These are phyloP conservation scores for Teunomyces stri DNA, from an alignment of 805 yeast species.

Conservation along the genomic window DNA sequence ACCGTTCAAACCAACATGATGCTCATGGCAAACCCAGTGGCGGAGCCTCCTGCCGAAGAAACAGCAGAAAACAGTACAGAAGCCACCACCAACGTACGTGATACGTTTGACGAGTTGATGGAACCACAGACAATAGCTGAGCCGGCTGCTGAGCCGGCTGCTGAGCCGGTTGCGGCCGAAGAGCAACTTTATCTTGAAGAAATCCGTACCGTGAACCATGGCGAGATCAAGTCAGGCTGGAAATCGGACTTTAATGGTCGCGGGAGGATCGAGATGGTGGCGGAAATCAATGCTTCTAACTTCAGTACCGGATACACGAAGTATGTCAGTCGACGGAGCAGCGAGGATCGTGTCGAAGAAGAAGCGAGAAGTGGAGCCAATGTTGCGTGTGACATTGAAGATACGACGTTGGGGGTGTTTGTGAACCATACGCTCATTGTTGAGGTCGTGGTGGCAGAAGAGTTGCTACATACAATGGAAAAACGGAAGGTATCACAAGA, in stretches of 20 bases:
- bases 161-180: background rate
- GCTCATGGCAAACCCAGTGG: constrained; percentile 7
- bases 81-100: constrained; percentile 54
- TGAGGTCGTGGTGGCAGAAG: constrained; percentile 95
- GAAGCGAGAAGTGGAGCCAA: constrained; percentile 44
- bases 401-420: constrained; percentile 72
- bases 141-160: background rate
- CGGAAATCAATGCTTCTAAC: constrained; percentile 61
- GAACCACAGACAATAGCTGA: background rate
- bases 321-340: constrained; percentile 44
- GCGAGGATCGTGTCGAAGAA: constrained; percentile 29
- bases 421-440: constrained; percentile 76
- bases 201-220: constrained; percentile 66
- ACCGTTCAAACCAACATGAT: constrained; percentile 26
- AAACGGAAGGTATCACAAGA: constrained; percentile 6
- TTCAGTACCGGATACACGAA: constrained; percentile 50
- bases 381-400: constrained; percentile 77
- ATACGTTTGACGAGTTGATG: background rate
- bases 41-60: background rate
- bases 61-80: constrained; percentile 61
- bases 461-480: constrained; percentile 47
- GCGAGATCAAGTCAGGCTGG: constrained; percentile 91
- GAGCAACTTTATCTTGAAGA: constrained; percentile 63
- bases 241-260: constrained; percentile 79
- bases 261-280: constrained; percentile 79